These are phyloP conservation scores for Crataegus laevigata DNA, from an alignment of 306 rosid species.

Conservation along the genomic window DNA sequence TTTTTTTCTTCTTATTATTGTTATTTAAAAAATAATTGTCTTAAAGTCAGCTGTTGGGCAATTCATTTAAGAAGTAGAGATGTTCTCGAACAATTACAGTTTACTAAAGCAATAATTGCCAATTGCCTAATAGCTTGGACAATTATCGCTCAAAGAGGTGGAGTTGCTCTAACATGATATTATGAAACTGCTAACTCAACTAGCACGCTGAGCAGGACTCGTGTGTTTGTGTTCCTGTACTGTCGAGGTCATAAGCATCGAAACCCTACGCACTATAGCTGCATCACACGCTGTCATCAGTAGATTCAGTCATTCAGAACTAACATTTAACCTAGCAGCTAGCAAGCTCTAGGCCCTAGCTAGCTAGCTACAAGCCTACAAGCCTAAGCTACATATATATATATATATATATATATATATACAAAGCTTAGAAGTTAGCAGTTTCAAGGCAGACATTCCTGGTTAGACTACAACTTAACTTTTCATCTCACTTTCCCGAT, in stretches of 20 bases:
- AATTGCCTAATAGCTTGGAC: too few relatives aligned
- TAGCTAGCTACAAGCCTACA: background rate
- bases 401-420: too few relatives aligned
- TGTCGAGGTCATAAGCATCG: background rate
- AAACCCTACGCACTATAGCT: background rate
- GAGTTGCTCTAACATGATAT: too few relatives aligned
- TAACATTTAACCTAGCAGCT: background rate
- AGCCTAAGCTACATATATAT: background rate
- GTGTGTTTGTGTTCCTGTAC: background rate
- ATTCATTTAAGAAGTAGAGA: too few relatives aligned
- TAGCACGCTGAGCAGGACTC: background rate
- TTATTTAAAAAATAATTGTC: too few relatives aligned
- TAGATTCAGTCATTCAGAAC: background rate
- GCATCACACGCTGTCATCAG: background rate
- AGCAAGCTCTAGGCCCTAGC: background rate
- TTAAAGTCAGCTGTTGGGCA: too few relatives aligned
- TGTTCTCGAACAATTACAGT: too few relatives aligned
- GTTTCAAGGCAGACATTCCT: constrained; percentile 17
- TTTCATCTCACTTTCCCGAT: constrained; percentile 38
- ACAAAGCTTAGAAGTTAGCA: background rate
- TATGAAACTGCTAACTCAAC: background rate
- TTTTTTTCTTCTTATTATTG: too few relatives aligned
- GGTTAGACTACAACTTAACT: constrained; percentile 60
- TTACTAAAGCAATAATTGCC: too few relatives aligned
- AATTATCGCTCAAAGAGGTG: too few relatives aligned